Conservation (phyloP, 2,329 filamentous ascomycete genomes). For the Ambrosiella cleistominuta region DNA sequence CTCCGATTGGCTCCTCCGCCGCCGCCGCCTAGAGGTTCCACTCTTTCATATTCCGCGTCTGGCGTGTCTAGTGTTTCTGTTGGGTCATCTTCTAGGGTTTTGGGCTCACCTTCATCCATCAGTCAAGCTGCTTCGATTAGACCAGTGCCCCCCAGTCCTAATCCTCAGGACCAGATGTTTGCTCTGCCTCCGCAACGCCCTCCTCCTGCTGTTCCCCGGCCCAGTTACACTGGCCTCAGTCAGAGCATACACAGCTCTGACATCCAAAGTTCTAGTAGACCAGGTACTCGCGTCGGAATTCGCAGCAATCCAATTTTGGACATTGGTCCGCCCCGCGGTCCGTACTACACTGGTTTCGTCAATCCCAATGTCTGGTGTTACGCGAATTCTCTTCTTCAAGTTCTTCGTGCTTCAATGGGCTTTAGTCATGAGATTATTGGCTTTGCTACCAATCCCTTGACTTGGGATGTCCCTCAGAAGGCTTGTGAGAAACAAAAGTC, state of each 20-base stretch:
- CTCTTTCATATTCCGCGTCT: not conserved
- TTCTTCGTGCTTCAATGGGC: slow-evolving; percentile 54
- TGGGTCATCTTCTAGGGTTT: not conserved
- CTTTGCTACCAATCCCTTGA: slow-evolving; percentile 35
- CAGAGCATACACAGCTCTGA: slow-evolving; percentile 7
- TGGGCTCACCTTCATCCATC: slow-evolving; percentile 13
- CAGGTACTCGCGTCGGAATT: not conserved
- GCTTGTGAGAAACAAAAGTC: slow-evolving; percentile 34
- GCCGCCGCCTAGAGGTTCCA: not conserved
- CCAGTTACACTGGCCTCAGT: slow-evolving; percentile 24
- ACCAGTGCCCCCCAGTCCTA: slow-evolving; percentile 3
- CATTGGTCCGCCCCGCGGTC: slow-evolving; percentile 17
- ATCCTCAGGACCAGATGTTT: slow-evolving; percentile 10
- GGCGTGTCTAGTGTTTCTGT: not conserved
- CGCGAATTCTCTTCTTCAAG: slow-evolving; percentile 80
- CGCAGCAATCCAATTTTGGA: not conserved
- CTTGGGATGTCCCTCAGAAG: slow-evolving; percentile 52
- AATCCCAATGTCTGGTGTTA: slow-evolving; percentile 80
- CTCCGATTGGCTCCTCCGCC: not conserved
- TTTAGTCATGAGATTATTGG: slow-evolving; percentile 48
- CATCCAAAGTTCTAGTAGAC: slow-evolving; percentile 19
- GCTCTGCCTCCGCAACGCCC: slow-evolving; percentile 13
- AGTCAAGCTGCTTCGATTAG: slow-evolving; percentile 16
- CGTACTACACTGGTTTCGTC: slow-evolving; percentile 43
- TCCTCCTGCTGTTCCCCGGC: slow-evolving; percentile 60